Evolutionary conservation across 106 monocot species (phyloP), one percentile per base, ranked within the genome.

Genomic region (Acorus gramineus): DNA sequence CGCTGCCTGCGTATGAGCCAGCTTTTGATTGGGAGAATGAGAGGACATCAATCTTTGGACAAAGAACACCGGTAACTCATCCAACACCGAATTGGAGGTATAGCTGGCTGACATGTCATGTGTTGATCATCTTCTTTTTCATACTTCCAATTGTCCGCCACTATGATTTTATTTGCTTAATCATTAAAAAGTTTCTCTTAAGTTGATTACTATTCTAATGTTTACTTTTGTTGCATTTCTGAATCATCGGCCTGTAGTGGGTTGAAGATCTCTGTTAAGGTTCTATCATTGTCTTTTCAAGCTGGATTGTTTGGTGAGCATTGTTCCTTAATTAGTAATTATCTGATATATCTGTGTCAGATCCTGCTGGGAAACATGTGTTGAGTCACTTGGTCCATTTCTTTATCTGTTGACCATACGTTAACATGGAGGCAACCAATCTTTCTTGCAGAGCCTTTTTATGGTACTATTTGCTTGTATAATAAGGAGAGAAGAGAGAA

Each of bases 11-110:
- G 49, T 98, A 98, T 74, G 98, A 98, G 56, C 98, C 98, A 5
- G 79, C 88, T 70, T 98, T 98, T 91, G 88, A 98, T 46, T 98
- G 98, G 98, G 98, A 92, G 74, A 89, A 73, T 82, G 98, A 98
- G 74, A 85, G 98, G 68, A 88, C 87, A 11, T 58, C 82, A 52
- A 84, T 92, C 73, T 91, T 85, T 79, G 98, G 98, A 63, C 98
- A 98, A 81, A 81, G 98, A 71, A 78, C 58, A 11, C 73, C 83
- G 62, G 92, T 86, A 66, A 66, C 61, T 68, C 63, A 85, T 59
- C 84, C 83, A 47, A 57, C 79, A 65, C 81, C 73, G 47, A 57
- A 67, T 63, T 79, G 42, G 63, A 92, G 98, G 98, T 98, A 28
- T 64, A 62, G 0, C 53, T 52, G 8, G 7, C 10, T 61, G 6